A percentile compares a stretch with the other conserved stretches of the same genome.
Conservation (phyloP, 192 early-diverging fungal genomes). For the Dissophora globulifera region DNA sequence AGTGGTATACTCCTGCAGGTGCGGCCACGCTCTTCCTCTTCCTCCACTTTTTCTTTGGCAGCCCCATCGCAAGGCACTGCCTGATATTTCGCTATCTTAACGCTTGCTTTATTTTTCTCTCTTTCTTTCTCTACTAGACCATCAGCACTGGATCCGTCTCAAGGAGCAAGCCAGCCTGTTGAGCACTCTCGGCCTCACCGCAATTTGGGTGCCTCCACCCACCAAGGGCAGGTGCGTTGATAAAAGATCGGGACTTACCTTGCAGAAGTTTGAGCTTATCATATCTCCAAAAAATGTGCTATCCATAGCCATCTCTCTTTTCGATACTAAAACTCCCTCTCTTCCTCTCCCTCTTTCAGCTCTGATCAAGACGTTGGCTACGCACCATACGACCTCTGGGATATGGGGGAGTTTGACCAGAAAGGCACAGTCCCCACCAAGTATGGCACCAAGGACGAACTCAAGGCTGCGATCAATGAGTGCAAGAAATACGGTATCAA, state of each 20-base stretch:
- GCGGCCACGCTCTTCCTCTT: not conserved
- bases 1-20: slow-evolving; percentile 27
- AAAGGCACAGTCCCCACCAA: slow-evolving; percentile 60
- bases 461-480: slow-evolving; percentile 54
- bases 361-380: slow-evolving; percentile 55
- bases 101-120: too few species aligned
- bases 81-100: not conserved
- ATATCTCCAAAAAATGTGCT: not conserved
- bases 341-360: not conserved
- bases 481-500: slow-evolving; percentile 41
- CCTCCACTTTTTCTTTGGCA: not conserved
- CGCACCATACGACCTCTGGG: slow-evolving; percentile 61
- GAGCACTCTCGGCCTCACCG: slow-evolving; percentile 53
- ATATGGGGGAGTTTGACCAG: slow-evolving; percentile 62
- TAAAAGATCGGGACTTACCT: too few species aligned
- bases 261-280: not conserved
- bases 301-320: not conserved
- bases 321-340: too few species aligned
- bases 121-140: slow-evolving; percentile 9
- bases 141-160: slow-evolving; percentile 44
- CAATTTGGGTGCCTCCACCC: slow-evolving; percentile 61
- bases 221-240: slow-evolving; percentile 58
- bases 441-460: slow-evolving; percentile 59
- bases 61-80: not conserved
- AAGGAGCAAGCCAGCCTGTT: slow-evolving; percentile 54